Evolutionary conservation across 78 protist genomes (phyloP), one percentile per base, ranked within the genome.

Genomic region (Dictyostelium firmibasis): DNA sequence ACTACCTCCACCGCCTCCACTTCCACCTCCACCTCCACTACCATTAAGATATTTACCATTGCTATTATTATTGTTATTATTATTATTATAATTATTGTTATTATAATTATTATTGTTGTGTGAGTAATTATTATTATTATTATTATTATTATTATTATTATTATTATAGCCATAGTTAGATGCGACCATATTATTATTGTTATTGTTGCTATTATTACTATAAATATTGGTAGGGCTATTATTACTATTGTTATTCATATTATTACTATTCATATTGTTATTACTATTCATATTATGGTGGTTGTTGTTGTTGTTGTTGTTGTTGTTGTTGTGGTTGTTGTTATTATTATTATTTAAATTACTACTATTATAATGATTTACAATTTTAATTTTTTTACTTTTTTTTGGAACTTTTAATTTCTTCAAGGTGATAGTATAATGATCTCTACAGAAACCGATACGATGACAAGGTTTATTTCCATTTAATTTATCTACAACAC

Each of bases 341-440:
- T 64, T 64, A n/a, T 5, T 64, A 64, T 10, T 64, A 16, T 64
- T 64, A 64, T 7, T 25, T 5, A 16, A n/a, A 64, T 64, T 25
- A 64, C 5, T 64, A 64, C 29, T 67, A 70, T 70, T 70, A 70
- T 70, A 64, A 64, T 64, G 74, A 64, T 64, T 64, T 64, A 64
- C 74, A 64, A 64, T 64, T 64, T 64, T 64, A 64, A 64, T 64
- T 64, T 64, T 60, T 64, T 64, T 64, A 64, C 74, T 64, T n/a
- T 64, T 64, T n/a, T 64, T 64, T 64, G 74, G 74, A 1, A 64
- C 74, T 64, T 64, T 64, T 64, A 64, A 64, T 27, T 64, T 64
- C 14, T 64, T 64, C 25, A 64, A 64, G 25, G 74, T 64, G 74
- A 64, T 64, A 9, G 74, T 64, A 64, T 64, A 64, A 64, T 64